phyloP scores from a whole-genome alignment of 495 filamentous ascomycete genomes.

The Amorphotheca resinae region DNA sequence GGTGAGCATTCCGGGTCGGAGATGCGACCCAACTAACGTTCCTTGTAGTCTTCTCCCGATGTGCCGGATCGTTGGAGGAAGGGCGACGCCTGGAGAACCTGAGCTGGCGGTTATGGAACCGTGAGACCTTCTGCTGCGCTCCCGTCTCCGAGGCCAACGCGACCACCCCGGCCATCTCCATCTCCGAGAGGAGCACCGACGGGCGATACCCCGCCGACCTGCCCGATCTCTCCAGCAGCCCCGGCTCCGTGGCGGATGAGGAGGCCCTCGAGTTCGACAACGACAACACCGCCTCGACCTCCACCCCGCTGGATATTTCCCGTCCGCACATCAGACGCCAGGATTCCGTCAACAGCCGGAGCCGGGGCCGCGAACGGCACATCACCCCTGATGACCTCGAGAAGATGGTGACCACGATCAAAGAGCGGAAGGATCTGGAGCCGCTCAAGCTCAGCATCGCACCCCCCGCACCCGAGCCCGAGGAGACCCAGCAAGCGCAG shows the following conservation, averaged over 20 bases:
- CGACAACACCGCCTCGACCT: constrained; percentile 30
- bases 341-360: constrained; percentile 44
- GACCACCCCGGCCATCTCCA: constrained; percentile 32
- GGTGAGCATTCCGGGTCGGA: constrained; percentile 61
- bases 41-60: constrained; percentile 77
- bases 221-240: constrained; percentile 81
- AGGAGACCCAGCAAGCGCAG: constrained; percentile 1
- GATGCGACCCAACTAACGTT: constrained; percentile 3
- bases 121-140: constrained; percentile 92
- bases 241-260: constrained; percentile 68
- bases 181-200: constrained; percentile 28
- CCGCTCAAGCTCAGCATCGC: constrained; percentile 15
- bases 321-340: constrained; percentile 44
- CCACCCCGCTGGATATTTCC: constrained; percentile 39
- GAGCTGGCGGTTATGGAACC: constrained; percentile 91
- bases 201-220: constrained; percentile 42
- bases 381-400: constrained; percentile 78
- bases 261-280: constrained; percentile 58
- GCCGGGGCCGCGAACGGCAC: constrained; percentile 71
- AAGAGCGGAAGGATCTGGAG: constrained; percentile 61
- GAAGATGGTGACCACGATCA: constrained; percentile 83
- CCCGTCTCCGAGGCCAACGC: constrained; percentile 24
- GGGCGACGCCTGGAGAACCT: constrained; percentile 88
- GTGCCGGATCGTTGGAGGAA: constrained; percentile 87
- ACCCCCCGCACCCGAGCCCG: constrained; percentile 2